phyloP scores from a whole-genome alignment of 2,329 filamentous ascomycete species.

The Ceratocystis colombiana region DNA sequence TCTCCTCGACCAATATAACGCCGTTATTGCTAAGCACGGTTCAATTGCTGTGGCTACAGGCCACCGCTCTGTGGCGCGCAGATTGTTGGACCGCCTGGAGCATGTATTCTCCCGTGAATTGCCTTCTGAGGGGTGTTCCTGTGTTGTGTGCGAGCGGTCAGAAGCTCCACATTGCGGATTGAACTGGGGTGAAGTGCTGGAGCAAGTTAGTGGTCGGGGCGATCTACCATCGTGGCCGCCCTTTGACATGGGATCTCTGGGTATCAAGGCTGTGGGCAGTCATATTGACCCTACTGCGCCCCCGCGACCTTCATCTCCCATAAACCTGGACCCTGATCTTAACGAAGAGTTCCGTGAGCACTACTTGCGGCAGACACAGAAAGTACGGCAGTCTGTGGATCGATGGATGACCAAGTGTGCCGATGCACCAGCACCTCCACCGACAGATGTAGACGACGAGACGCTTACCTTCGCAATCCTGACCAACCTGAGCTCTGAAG shows the following conservation, averaged over 20 bases:
- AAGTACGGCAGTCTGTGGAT: constrained; percentile 84
- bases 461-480: constrained; percentile 88
- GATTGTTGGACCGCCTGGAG: constrained; percentile 79
- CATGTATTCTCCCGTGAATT: constrained; percentile 91
- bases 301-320: constrained; percentile 48
- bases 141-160: constrained; percentile 64
- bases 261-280: constrained; percentile 48
- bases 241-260: constrained; percentile 59
- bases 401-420: constrained; percentile 77
- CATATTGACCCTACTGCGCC: constrained; percentile 52
- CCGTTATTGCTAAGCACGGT: constrained; percentile 70
- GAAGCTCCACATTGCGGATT: constrained; percentile 59
- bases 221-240: constrained; percentile 85
- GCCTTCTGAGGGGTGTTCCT: constrained; percentile 72
- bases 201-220: constrained; percentile 79
- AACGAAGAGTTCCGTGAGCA: constrained; percentile 88
- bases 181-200: constrained; percentile 91
- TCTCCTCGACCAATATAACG: constrained; percentile 74
- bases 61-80: constrained; percentile 84
- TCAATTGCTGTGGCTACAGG: constrained; percentile 92
- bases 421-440: constrained; percentile 61
- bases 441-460: constrained; percentile 86
- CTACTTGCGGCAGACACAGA: constrained; percentile 83
- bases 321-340: constrained; percentile 83
- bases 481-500: constrained; percentile 66